Conservation (phyloP, 768 basidiomycete genomes). For the Flagelloscypha sp. region DNA sequence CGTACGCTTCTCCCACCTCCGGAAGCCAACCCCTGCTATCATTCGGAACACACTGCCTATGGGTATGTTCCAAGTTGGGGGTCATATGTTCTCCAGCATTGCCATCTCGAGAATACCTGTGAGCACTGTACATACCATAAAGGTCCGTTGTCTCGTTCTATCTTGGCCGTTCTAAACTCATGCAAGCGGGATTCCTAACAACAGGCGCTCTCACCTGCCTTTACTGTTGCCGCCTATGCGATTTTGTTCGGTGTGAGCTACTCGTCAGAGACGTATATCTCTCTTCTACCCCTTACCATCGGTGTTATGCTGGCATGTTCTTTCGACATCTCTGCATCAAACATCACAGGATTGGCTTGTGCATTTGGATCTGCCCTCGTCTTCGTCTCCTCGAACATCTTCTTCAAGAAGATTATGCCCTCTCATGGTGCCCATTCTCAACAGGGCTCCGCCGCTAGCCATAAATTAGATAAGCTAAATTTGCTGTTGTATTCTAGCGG, state of each 20-base stretch:
- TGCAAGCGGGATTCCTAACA: too few species aligned
- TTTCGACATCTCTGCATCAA: constrained; percentile 85
- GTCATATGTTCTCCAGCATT: constrained; percentile 96
- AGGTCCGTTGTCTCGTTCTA: constrained; percentile 45
- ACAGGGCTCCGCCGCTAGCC: constrained; percentile 27
- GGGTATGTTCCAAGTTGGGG: constrained; percentile 96
- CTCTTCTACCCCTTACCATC: constrained; percentile 86
- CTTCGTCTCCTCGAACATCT: constrained; percentile 97
- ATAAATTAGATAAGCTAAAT: constrained; percentile 96
- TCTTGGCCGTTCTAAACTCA: neutral
- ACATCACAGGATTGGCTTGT: constrained; percentile 79
- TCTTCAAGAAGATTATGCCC: constrained; percentile 98
- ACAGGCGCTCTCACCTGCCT: constrained; percentile 92
- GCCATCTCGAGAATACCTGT: constrained; percentile 95
- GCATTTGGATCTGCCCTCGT: constrained; percentile 96
- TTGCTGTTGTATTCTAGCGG: constrained; percentile 89
- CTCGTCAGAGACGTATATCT: constrained; percentile 83
- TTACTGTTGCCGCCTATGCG: constrained; percentile 95
- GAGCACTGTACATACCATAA: constrained; percentile 97
- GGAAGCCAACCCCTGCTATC: constrained; percentile 65
- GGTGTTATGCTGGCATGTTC: constrained; percentile 98
- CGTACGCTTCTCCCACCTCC: constrained; percentile 58
- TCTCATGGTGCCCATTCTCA: constrained; percentile 31
- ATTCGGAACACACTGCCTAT: constrained; percentile 80
- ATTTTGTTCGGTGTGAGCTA: constrained; percentile 91